A percentile compares a stretch with the other conserved stretches of the same genome.
phyloP scores from a whole-genome alignment of 192 early-diverging fungal genomes.

The Jimgerdemannia lactiflua region DNA sequence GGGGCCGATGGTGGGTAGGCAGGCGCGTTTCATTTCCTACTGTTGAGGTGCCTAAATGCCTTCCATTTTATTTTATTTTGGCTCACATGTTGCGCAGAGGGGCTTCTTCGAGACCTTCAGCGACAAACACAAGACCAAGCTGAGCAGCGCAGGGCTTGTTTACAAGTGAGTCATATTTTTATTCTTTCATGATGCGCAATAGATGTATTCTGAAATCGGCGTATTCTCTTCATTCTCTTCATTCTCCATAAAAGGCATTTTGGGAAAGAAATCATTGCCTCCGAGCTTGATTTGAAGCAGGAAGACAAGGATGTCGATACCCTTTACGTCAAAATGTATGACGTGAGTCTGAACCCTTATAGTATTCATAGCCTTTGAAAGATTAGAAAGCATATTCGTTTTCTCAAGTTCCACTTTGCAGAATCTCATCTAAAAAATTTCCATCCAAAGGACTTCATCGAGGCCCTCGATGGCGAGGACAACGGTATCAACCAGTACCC shows the following conservation, averaged over 20 bases:
- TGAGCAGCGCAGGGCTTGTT: conserved; percentile 92
- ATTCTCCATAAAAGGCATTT: conserved; percentile 54
- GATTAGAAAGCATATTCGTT: neutral
- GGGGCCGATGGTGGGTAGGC: no score
- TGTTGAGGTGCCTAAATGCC: no score
- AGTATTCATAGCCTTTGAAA: neutral
- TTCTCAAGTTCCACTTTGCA: neutral
- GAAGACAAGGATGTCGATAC: conserved; percentile 57
- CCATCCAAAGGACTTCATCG: conserved; percentile 56
- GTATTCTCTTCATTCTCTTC: no score
- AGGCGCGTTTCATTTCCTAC: no score
- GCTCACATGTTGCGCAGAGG: conserved; percentile 32
- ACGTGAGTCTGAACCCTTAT: conserved; percentile 27
- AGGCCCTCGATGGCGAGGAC: conserved; percentile 83
- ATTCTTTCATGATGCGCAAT: no score
- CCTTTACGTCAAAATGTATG: conserved; percentile 84
- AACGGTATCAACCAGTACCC: conserved; percentile 94
- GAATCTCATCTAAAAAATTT: neutral
- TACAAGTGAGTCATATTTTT: conserved; percentile 66
- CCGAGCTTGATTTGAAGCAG: conserved; percentile 44
- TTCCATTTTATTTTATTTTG: conserved; percentile 5
- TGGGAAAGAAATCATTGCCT: conserved; percentile 77
- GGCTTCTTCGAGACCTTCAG: conserved; percentile 90
- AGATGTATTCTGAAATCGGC: no score
- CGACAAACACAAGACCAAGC: conserved; percentile 70